phyloP scores from a whole-genome alignment of 768 basidiomycete species.

The Boletus rubropictus region DNA sequence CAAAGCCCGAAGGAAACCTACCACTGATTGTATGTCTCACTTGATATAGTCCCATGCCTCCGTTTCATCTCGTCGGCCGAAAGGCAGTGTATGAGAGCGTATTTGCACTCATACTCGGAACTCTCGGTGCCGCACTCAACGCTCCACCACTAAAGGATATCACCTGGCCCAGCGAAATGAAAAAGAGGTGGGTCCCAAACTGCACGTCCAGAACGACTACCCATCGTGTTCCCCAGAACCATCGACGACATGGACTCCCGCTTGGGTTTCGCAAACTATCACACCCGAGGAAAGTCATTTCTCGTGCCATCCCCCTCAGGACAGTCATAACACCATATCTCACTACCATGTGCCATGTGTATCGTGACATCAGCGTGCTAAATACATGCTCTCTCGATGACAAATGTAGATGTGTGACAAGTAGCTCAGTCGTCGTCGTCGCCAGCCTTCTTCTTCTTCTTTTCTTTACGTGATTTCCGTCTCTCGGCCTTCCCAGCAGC shows the following conservation, averaged over 20 bases:
- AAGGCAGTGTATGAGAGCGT: conserved; percentile 69
- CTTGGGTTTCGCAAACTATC: conserved; percentile 54
- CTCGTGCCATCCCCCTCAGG: conserved; percentile 15
- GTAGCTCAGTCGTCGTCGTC: conserved; percentile 30
- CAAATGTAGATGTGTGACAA: not conserved
- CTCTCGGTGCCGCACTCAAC: conserved; percentile 66
- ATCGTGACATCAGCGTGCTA: not conserved
- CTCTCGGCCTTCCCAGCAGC: conserved; percentile 62
- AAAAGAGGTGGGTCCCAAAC: conserved; percentile 50
- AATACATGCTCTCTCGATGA: conserved; percentile 4
- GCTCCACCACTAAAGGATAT: conserved; percentile 71
- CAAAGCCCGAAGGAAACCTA: conserved; percentile 58
- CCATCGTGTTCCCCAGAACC: conserved; percentile 37
- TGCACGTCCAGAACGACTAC: not conserved
- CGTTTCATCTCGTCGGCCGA: not conserved
- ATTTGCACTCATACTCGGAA: conserved; percentile 58
- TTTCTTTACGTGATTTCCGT: conserved; percentile 69
- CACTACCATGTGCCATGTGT: not conserved
- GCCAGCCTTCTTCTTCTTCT: conserved; percentile 42
- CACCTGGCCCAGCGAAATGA: conserved; percentile 89
- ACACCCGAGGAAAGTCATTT: conserved; percentile 46
- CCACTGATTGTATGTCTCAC: conserved; percentile 51
- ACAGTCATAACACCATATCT: conserved; percentile 1
- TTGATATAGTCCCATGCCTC: not conserved
- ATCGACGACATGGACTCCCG: conserved; percentile 76